Base-by-base conservation (phyloP, 768 basidiomycete genomes). In the Sistotremastrum niveocremeum region DNA sequence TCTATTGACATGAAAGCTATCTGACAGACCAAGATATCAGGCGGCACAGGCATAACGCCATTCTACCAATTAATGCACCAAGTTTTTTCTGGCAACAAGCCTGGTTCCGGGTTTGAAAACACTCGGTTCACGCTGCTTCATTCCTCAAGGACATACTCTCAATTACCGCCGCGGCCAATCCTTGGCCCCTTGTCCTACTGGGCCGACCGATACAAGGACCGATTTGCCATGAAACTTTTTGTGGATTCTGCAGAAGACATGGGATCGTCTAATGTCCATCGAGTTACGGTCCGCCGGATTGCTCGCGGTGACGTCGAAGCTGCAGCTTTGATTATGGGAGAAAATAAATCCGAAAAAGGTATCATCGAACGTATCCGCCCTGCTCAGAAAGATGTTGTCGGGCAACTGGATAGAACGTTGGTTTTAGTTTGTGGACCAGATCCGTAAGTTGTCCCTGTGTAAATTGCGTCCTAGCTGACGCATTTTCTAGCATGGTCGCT, bases 351-450 rank as follows among this genome's bases (percentile, higher is more conserved):
- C 49, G 46, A 42, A 45, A 45, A 28, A 42, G 61, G 41, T 60
- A 57, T 39, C 49, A 34, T 30, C 28, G 49, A 36, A 20, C 48
- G 40, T 44, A 43, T 34, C 32, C 48, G 33, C 39, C 46, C 46
- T 34, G 48, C 45, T 30, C 47, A 55, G 46, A 38, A 43, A 53
- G 36, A 50, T 11, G 35, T 36, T 43, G 12, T 39, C 6, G 8
- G 42, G 51, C 32, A 40, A 34, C 51, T 53, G 42, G 60, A 60
- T 45, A 73, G 67, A 53, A 74, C 69, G 5, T 57, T 89, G 46
- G 81, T 89, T 56, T 61, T 90, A 8, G 74, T 90, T 3, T 90
- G 84, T 60, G 87, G 87, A 30, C 88, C 87, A n/a, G 82, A 88
- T 50, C 70, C 71, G 87, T 88, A 60, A 55, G 80, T 61, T 29